Base-by-base conservation (phyloP, 768 basidiomycete genomes). In the Pluteus cervinus region DNA sequence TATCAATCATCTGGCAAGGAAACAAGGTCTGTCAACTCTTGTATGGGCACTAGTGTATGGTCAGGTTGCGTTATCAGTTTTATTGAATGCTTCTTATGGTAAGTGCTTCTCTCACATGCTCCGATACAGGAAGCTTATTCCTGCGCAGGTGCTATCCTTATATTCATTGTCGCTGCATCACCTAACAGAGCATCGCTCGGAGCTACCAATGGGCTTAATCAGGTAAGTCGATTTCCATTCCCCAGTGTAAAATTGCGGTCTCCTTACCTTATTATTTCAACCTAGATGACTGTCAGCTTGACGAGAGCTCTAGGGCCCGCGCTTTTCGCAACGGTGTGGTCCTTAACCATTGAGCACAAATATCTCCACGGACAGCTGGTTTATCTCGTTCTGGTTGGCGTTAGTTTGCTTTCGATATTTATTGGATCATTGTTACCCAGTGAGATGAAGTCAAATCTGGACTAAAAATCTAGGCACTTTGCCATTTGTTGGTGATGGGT, bases 311-410 rank as follows among this genome's bases (percentile, higher is more conserved):
- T 68, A 45, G 83, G 81, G 10, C 80, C 79, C 4, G 72, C 73
- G 10, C 48, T 65, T 2, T 63, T 78, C 2, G 78, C 73, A 38
- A 81, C 81, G 24, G 64, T 83, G 34, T 86, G 80, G 59, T 79
- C 84, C 17, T 50, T 85, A 23, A 81, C 82, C 0, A 73, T 77
- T 29, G 63, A 72, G 24, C 62, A 63, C 37, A 53, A 68, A 24
- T 65, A 73, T 41, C 54, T 79, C 26, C 72, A 71, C 4, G 81
- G 81, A 3, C 56, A 66, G 40, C 54, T 82, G 16, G 80, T 81
- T 4, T 81, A 84, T 45, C 63, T 59, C 41, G 49, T 61, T 24
- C 55, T 72, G 9, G 45, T 65, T 10, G 42, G 40, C 1, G 31
- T 63, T 11, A 52, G 56, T 6, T 39, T 54, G 9, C 34, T 57